Conservation (phyloP, 2,329 filamentous ascomycete genomes). For the Ceratocystis papillata region DNA sequence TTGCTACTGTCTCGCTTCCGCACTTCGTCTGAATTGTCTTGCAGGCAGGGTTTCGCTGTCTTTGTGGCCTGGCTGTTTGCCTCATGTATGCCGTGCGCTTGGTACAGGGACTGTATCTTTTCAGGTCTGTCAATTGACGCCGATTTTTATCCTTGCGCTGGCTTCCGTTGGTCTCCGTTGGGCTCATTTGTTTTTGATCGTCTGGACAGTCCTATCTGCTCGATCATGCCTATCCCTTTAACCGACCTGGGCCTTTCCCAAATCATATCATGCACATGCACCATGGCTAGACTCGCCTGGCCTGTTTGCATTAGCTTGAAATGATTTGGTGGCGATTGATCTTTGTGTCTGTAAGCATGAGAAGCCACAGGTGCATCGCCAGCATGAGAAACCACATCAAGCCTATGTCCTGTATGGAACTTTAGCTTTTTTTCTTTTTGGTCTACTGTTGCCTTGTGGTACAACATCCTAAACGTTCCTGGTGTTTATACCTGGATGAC, state of each 20-base stretch:
- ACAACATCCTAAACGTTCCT: background rate
- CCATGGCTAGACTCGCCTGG: background rate
- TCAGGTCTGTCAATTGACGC: slow-evolving; percentile 4
- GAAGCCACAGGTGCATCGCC: background rate
- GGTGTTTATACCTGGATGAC: background rate
- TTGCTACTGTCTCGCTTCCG: background rate
- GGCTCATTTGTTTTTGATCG: no score
- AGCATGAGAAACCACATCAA: background rate
- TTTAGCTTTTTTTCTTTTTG: background rate
- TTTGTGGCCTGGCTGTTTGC: background rate
- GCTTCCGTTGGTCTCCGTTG: no score
- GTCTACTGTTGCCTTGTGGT: background rate
- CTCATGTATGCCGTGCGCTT: background rate
- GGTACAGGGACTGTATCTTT: background rate
- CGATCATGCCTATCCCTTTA: background rate
- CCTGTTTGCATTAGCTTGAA: background rate
- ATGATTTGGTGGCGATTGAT: background rate
- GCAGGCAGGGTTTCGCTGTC: background rate
- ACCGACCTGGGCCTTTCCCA: background rate
- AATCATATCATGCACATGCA: background rate
- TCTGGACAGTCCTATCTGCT: no score
- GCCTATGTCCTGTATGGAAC: background rate
- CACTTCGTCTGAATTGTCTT: slow-evolving; percentile 6
- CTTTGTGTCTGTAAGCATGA: background rate
- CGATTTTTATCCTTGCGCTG: background rate